A percentile compares a stretch with the other conserved stretches of the same genome.
Conservation (phyloP, 805 yeast species). For the Cyberlindnera subsufficiens region DNA sequence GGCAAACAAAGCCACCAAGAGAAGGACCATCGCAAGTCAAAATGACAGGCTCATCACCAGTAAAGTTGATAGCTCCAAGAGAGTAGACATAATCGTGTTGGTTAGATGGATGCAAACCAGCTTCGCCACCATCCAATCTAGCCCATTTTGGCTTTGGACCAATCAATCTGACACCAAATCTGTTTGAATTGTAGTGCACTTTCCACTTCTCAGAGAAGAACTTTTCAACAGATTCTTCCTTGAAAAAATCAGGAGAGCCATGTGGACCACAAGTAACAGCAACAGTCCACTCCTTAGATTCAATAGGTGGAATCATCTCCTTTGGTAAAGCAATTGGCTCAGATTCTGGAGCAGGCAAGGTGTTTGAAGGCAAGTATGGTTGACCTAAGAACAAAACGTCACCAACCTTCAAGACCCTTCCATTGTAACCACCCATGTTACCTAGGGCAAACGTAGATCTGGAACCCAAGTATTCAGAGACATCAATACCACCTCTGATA, state of each 20-base stretch:
- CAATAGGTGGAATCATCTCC: conserved; percentile 29
- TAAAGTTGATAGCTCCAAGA: conserved; percentile 92
- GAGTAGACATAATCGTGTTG: conserved; percentile 97
- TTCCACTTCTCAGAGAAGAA: conserved; percentile 84
- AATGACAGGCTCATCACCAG: conserved; percentile 98
- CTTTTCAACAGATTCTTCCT: conserved; percentile 61
- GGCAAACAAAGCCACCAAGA: conserved; percentile 94
- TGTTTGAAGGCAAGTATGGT: conserved; percentile 59
- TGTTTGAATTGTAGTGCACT: conserved; percentile 93
- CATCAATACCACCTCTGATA: conserved; percentile 89
- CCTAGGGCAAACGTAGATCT: conserved; percentile 95
- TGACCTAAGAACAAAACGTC: conserved; percentile 87
- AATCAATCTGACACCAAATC: conserved; percentile 90
- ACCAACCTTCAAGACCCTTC: conserved; percentile 85
- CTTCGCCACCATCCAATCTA: conserved; percentile 93
- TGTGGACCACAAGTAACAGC: conserved; percentile 98
- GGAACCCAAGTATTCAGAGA: conserved; percentile 91
- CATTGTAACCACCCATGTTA: conserved; percentile 88
- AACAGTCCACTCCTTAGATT: conserved; percentile 57
- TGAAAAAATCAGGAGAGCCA: conserved; percentile 94
- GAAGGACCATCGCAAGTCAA: conserved; percentile 97
- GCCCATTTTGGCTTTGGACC: conserved; percentile 99
- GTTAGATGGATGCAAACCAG: conserved; percentile 97
- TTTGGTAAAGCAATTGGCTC: conserved; percentile 57
- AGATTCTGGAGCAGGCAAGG: conserved; percentile 66